Evolutionary conservation across 2,329 filamentous ascomycete species (phyloP).

Genomic region (Talaromyces sp.): DNA sequence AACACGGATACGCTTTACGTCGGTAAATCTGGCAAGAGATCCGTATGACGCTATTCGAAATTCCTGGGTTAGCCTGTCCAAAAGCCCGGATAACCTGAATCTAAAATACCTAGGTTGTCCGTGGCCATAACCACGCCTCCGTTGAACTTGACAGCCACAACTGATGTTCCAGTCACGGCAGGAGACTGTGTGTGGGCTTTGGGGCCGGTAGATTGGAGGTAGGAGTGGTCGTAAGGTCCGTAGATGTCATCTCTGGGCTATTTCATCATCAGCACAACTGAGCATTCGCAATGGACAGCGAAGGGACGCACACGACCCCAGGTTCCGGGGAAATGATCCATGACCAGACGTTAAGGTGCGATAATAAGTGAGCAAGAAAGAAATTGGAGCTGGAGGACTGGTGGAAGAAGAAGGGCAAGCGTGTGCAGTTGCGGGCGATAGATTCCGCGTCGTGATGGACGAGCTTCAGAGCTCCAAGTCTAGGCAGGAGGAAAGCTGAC

Average conservation of each 20-base stretch:
- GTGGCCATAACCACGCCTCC: slow-evolving; percentile 94
- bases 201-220: slow-evolving; percentile 65
- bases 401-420: not conserved
- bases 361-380: not conserved
- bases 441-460: not conserved
- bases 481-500: slow-evolving; percentile 11
- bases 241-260: slow-evolving; percentile 97
- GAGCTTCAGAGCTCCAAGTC: slow-evolving; percentile 7
- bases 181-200: slow-evolving; percentile 86
- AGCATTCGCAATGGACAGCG: not conserved
- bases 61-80: not conserved
- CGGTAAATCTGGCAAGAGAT: slow-evolving; percentile 90
- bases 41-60: slow-evolving; percentile 76
- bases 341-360: slow-evolving; percentile 28
- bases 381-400: not conserved
- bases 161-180: slow-evolving; percentile 93
- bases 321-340: slow-evolving; percentile 62
- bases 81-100: not conserved
- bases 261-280: slow-evolving; percentile 28
- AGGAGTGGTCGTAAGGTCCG: slow-evolving; percentile 83
- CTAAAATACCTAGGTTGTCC: slow-evolving; percentile 75
- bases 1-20: slow-evolving; percentile 88
- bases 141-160: slow-evolving; percentile 91
- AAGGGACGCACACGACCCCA: slow-evolving; percentile 58
- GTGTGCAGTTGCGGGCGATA: not conserved